Percentiles rank a stretch among this genome's conserved stretches.
phyloP scores from a whole-genome alignment of 352 stramenopile genomes.

The Phytophthora gonapodyides region DNA sequence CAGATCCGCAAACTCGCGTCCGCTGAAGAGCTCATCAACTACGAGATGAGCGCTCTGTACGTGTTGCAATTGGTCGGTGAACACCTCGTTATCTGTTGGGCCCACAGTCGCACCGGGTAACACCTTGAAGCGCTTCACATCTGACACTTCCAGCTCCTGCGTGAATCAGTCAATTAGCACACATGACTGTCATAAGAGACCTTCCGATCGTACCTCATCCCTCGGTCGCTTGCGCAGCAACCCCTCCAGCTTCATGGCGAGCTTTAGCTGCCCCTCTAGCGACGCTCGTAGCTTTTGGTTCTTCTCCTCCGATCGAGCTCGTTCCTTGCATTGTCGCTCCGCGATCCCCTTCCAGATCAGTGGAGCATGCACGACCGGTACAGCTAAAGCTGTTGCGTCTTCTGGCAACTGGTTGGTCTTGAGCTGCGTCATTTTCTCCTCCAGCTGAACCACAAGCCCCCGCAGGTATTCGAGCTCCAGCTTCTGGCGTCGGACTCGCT shows the following conservation, averaged over 20 bases:
- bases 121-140: conserved; percentile 26
- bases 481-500: conserved; percentile 41
- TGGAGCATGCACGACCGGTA: not conserved
- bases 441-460: conserved; percentile 33
- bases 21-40: conserved; percentile 21
- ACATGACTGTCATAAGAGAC: not conserved
- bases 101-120: not conserved
- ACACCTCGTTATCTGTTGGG: conserved; percentile 34
- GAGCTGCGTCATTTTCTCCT: conserved; percentile 29
- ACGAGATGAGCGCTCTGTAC: conserved; percentile 23
- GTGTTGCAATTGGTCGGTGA: conserved; percentile 35
- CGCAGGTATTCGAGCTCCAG: conserved; percentile 43
- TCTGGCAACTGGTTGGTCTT: conserved; percentile 12
- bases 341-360: conserved; percentile 41
- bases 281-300: conserved; percentile 34
- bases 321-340: conserved; percentile 31
- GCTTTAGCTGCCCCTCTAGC: conserved; percentile 41
- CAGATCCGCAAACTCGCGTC: conserved; percentile 19
- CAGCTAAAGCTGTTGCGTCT: not conserved
- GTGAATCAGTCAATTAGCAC: not conserved
- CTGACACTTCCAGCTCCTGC: conserved; percentile 18
- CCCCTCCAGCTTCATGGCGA: conserved; percentile 40
- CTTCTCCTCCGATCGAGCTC: conserved; percentile 32
- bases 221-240: conserved; percentile 30
- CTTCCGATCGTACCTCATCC: conserved; percentile 10